Conservation (phyloP, 306 rosid species). For the Sechiopsis laciniata region DNA sequence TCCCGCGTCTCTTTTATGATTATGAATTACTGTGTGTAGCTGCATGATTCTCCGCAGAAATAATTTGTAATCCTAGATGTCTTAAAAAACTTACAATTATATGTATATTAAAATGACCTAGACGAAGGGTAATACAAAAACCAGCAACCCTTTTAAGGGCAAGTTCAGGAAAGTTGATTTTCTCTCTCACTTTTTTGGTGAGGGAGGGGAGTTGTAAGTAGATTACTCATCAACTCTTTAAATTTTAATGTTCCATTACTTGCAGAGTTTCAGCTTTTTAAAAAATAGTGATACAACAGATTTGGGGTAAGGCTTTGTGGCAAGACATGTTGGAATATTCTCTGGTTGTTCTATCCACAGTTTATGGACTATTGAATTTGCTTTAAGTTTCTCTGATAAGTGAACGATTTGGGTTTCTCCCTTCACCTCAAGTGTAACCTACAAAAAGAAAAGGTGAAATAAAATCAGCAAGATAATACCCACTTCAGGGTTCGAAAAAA, state of each 20-base stretch:
- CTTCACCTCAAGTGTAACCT: slow-evolving; percentile 84
- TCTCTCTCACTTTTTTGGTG: neutral
- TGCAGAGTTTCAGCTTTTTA: slow-evolving; percentile 76
- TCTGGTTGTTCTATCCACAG: slow-evolving; percentile 86
- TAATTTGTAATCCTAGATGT: neutral
- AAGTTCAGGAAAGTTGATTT: neutral
- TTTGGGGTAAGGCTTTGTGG: slow-evolving; percentile 79
- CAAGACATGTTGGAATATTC: slow-evolving; percentile 71
- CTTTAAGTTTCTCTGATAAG: slow-evolving; percentile 59
- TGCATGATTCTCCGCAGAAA: slow-evolving; percentile 4
- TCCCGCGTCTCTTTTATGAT: neutral
- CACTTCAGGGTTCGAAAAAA: neutral
- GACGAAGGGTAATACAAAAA: neutral
- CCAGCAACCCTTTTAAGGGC: neutral
- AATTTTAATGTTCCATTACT: slow-evolving; percentile 33
- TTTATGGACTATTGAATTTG: slow-evolving; percentile 57
- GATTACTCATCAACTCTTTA: neutral
- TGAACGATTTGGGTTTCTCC: slow-evolving; percentile 66
- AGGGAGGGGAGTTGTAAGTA: neutral
- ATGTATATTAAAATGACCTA: neutral
- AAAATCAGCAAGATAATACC: neutral
- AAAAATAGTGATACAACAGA: slow-evolving; percentile 51
- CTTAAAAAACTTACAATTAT: neutral
- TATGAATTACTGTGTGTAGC: neutral
- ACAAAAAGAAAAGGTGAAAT: slow-evolving; percentile 5